Conservation (phyloP, 1,284 basidiomycete genomes). For the Cutaneotrichosporon sp. region DNA sequence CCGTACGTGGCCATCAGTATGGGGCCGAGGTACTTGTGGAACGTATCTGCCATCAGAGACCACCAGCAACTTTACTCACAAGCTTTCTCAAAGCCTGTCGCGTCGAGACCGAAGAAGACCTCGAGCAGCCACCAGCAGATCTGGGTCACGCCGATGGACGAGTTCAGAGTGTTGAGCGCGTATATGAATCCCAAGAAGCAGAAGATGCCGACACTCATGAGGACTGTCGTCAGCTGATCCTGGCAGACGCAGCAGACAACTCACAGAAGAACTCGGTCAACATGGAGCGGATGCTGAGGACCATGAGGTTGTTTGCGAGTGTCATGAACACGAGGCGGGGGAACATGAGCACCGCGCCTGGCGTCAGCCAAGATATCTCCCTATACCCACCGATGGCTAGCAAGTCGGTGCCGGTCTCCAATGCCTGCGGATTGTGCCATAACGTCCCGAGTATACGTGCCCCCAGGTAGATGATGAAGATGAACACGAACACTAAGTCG, state of each 20-base stretch:
- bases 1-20: constrained; percentile 79
- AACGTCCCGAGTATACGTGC: constrained; percentile 72
- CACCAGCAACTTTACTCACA: constrained; percentile 57
- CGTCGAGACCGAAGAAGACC: constrained; percentile 78
- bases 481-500: constrained; percentile 72
- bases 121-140: constrained; percentile 56
- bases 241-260: constrained; percentile 29
- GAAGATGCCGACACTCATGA: constrained; percentile 86
- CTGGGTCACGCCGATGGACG: constrained; percentile 18
- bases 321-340: constrained; percentile 86
- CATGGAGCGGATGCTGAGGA: constrained; percentile 54
- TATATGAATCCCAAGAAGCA: constrained; percentile 78
- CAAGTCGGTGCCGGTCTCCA: constrained; percentile 54
- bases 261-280: constrained; percentile 53
- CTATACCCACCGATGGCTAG: constrained; percentile 42
- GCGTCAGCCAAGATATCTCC: neutral
- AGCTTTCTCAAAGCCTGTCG: constrained; percentile 74
- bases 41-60: constrained; percentile 56
- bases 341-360: constrained; percentile 83
- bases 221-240: constrained; percentile 37
- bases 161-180: constrained; percentile 74
- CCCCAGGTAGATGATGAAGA: constrained; percentile 71
- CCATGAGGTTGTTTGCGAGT: constrained; percentile 74
- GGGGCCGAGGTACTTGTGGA: constrained; percentile 83
- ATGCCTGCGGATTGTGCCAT: constrained; percentile 59